Conservation (phyloP, 331 rosid genomes). For the Ulmus americana region DNA sequence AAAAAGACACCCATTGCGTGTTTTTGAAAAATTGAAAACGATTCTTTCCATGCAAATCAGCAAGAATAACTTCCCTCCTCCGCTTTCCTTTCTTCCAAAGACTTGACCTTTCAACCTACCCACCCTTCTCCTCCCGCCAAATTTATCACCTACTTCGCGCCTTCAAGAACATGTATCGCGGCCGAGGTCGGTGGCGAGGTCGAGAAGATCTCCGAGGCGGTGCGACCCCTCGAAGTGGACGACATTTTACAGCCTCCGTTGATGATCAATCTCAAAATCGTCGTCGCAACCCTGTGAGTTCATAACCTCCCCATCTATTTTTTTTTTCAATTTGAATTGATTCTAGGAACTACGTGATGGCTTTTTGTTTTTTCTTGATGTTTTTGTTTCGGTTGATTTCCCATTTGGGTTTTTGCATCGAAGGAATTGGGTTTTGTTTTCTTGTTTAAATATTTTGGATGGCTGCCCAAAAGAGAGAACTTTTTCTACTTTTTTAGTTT, state of each 20-base stretch:
- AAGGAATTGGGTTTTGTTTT: background rate
- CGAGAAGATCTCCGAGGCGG: background rate
- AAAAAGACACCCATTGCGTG: background rate
- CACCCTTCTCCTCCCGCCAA: constrained; percentile 12
- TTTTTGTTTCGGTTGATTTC: background rate
- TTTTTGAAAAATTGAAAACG: background rate
- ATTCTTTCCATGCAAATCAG: background rate
- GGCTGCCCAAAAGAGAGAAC: too few relatives aligned
- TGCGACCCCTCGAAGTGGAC: constrained; percentile 1
- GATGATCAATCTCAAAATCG: background rate
- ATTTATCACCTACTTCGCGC: background rate
- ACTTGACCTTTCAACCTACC: background rate
- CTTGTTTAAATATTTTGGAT: background rate
- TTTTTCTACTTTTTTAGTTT: background rate
- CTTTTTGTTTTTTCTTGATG: too few relatives aligned
- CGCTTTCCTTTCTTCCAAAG: background rate
- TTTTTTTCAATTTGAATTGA: background rate
- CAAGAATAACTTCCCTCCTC: background rate
- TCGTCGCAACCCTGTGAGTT: background rate
- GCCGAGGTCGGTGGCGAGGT: constrained; percentile 6
- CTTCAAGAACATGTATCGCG: constrained; percentile 9
- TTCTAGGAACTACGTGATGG: too few relatives aligned
- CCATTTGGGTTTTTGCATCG: background rate
- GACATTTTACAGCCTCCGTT: background rate
- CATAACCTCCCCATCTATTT: background rate